Conservation (phyloP, 148 eudicot genomes). For the Polygonum maritimum region DNA sequence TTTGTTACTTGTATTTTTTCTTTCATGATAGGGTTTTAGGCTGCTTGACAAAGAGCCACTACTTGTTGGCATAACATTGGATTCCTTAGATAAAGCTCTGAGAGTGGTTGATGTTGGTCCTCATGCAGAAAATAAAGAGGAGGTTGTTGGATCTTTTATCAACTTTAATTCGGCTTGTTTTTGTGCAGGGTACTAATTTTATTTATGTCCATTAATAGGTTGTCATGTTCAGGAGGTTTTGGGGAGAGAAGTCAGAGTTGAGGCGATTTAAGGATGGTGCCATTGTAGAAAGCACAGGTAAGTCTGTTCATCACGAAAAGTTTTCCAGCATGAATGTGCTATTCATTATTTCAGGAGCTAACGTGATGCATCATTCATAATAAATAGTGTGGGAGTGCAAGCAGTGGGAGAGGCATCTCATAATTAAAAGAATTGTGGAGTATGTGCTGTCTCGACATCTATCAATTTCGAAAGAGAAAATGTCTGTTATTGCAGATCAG, state of each 20-base stretch:
- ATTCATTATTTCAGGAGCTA: slow-evolving; percentile 6
- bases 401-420: slow-evolving; percentile 69
- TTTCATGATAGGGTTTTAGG: slow-evolving; percentile 52
- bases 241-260: slow-evolving; percentile 85
- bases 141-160: slow-evolving; percentile 33
- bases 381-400: slow-evolving; percentile 69
- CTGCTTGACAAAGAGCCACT: slow-evolving; percentile 58
- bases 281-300: slow-evolving; percentile 81
- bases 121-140: slow-evolving; percentile 66
- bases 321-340: neutral
- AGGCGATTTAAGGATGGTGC: slow-evolving; percentile 72
- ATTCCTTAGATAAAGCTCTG: slow-evolving; percentile 49
- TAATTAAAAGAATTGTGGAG: slow-evolving; percentile 63
- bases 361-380: slow-evolving; percentile 1
- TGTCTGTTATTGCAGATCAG: slow-evolving; percentile 55
- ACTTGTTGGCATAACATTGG: slow-evolving; percentile 56
- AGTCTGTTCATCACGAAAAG: slow-evolving; percentile 14
- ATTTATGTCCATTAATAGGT: slow-evolving; percentile 28
- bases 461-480: slow-evolving; percentile 45
- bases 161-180: slow-evolving; percentile 12
- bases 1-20: neutral
- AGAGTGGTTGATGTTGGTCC: slow-evolving; percentile 76
- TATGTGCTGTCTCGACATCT: slow-evolving; percentile 69
- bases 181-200: slow-evolving; percentile 7
- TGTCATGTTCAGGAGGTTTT: slow-evolving; percentile 62